Percentiles rank a stretch among this genome's conserved stretches.
phyloP scores from a whole-genome alignment of 495 filamentous ascomycete species.

The Aspergillus steynii region DNA sequence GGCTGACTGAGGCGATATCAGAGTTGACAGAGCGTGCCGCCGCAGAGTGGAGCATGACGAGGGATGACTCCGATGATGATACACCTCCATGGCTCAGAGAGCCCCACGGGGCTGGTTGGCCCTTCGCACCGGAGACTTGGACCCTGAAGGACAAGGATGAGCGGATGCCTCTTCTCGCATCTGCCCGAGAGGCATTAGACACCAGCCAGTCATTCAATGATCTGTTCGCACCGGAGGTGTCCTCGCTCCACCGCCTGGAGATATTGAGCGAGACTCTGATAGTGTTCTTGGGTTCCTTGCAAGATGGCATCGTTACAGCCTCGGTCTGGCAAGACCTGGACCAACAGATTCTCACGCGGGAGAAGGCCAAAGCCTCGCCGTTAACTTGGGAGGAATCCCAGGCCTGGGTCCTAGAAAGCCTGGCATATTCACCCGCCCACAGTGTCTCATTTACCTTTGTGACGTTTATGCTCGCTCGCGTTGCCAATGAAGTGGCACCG shows the following conservation, averaged over 20 bases:
- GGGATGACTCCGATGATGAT: slow-evolving; percentile 43
- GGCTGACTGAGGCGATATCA: slow-evolving; percentile 81
- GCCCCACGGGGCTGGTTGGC: slow-evolving; percentile 64
- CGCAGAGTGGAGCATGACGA: slow-evolving; percentile 83
- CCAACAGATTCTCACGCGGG: slow-evolving; percentile 52
- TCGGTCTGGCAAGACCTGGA: slow-evolving; percentile 72
- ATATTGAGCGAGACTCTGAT: slow-evolving; percentile 66
- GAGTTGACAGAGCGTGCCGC: slow-evolving; percentile 68
- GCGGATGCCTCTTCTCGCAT: slow-evolving; percentile 34
- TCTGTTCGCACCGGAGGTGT: slow-evolving; percentile 57
- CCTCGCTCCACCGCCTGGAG: slow-evolving; percentile 67
- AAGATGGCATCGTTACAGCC: slow-evolving; percentile 71
- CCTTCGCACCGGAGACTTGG: slow-evolving; percentile 63
- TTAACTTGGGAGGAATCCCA: slow-evolving; percentile 63
- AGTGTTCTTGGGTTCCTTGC: slow-evolving; percentile 67
- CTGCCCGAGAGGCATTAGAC: slow-evolving; percentile 69
- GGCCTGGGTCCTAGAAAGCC: slow-evolving; percentile 67
- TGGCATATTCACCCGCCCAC: slow-evolving; percentile 70
- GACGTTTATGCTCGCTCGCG: slow-evolving; percentile 67
- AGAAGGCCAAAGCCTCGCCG: slow-evolving; percentile 48
- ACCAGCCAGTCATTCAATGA: slow-evolving; percentile 57
- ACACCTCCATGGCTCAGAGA: slow-evolving; percentile 59
- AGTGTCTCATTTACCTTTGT: slow-evolving; percentile 86
- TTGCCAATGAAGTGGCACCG: slow-evolving; percentile 48
- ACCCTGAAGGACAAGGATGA: slow-evolving; percentile 37